Conservation (phyloP, 1,284 basidiomycete genomes). For the Pisolithus thermaeus region DNA sequence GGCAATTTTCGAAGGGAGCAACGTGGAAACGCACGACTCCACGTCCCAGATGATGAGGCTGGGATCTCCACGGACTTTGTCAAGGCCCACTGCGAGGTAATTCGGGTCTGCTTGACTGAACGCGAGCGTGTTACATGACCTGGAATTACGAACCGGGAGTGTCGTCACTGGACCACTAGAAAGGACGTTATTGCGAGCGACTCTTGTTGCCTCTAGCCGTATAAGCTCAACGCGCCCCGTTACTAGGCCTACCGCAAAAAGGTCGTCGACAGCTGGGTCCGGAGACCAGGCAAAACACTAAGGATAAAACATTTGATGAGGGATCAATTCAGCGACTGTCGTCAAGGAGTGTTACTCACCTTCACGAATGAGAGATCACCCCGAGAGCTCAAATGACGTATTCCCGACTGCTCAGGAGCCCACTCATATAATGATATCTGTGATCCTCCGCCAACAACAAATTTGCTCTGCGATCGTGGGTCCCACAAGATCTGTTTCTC, state of each 20-base stretch:
- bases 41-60: conserved; percentile 77
- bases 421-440: conserved; percentile 77
- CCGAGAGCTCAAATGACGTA: conserved; percentile 65
- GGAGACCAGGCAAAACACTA: conserved; percentile 80
- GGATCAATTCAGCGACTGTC: not conserved
- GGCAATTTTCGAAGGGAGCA: conserved; percentile 16
- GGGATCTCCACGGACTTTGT: conserved; percentile 68
- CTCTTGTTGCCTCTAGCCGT: conserved; percentile 57
- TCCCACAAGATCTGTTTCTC: conserved; percentile 73
- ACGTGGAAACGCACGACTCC: conserved; percentile 38
- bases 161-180: conserved; percentile 51
- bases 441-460: conserved; percentile 68
- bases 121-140: conserved; percentile 64
- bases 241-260: conserved; percentile 67
- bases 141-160: conserved; percentile 55
- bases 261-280: conserved; percentile 59
- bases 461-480: conserved; percentile 62
- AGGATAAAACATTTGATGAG: not conserved
- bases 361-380: conserved; percentile 70
- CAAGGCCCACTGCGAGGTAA: conserved; percentile 71
- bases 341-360: conserved; percentile 36
- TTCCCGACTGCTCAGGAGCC: conserved; percentile 56
- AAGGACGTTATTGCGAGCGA: conserved; percentile 48
- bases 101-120: conserved; percentile 65
- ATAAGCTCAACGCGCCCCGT: conserved; percentile 70